These are phyloP conservation scores for Wallacemonas sp. DNA, from an alignment of 208 protist species.

Conservation along the genomic window DNA sequence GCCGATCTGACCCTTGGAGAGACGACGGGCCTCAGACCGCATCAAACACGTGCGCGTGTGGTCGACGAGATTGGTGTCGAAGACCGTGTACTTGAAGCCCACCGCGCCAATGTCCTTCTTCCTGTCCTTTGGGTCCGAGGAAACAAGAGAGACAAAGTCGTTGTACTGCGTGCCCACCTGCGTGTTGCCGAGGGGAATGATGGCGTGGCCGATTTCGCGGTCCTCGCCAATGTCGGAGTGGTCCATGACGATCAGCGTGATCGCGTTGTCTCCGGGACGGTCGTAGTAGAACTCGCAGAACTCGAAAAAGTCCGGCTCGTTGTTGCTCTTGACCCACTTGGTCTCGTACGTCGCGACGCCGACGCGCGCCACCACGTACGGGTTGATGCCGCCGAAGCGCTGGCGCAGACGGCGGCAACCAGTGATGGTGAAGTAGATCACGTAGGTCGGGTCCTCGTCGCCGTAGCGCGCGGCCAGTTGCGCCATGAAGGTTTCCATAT, in stretches of 20 bases:
- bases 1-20: not conserved
- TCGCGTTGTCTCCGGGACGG: slow-evolving; percentile 35
- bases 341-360: slow-evolving; percentile 75
- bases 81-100: slow-evolving; percentile 77
- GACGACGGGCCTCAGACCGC: slow-evolving; percentile 10
- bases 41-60: slow-evolving; percentile 45
- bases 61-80: slow-evolving; percentile 67
- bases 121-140: slow-evolving; percentile 26
- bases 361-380: slow-evolving; percentile 75
- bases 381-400: slow-evolving; percentile 58
- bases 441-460: slow-evolving; percentile 70
- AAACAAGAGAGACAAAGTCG: slow-evolving; percentile 63
- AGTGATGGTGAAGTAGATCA: slow-evolving; percentile 72
- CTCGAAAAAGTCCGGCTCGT: slow-evolving; percentile 85
- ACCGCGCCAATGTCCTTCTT: slow-evolving; percentile 47
- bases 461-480: slow-evolving; percentile 63
- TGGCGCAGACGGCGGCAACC: slow-evolving; percentile 67
- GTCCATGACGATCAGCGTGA: slow-evolving; percentile 85
- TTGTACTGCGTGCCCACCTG: slow-evolving; percentile 55
- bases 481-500: slow-evolving; percentile 84
- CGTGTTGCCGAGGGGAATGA: slow-evolving; percentile 51
- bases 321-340: slow-evolving; percentile 57
- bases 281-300: slow-evolving; percentile 81
- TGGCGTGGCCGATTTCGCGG: slow-evolving; percentile 61
- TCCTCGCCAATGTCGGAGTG: slow-evolving; percentile 57